Conservation (phyloP, 2,329 filamentous ascomycete species). For the Penicillium verrucosum region DNA sequence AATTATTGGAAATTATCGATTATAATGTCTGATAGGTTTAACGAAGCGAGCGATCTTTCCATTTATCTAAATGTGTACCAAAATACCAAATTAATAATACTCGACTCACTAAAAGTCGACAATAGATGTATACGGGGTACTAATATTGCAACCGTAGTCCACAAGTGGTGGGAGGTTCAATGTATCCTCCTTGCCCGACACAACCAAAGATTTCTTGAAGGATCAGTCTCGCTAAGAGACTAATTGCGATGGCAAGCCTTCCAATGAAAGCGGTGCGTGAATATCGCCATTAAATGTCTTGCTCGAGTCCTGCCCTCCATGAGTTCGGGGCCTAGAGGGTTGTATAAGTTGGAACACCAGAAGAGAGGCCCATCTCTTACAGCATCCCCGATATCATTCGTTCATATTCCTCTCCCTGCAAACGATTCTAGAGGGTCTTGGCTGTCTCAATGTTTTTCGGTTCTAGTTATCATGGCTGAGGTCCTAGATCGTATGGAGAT, state of each 20-base stretch:
- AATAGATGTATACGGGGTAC: slow-evolving; percentile 9
- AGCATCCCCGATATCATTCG: slow-evolving; percentile 14
- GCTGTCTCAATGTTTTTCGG: not conserved
- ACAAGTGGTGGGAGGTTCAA: slow-evolving; percentile 22
- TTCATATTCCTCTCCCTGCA: slow-evolving; percentile 12
- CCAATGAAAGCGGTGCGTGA: slow-evolving; percentile 7
- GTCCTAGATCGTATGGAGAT: not conserved
- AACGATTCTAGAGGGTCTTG: not conserved
- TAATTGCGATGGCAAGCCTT: not conserved
- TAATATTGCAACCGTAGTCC: slow-evolving; percentile 25
- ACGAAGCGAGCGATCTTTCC: not conserved
- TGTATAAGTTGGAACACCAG: not conserved
- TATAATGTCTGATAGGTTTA: not conserved
- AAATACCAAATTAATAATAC: not conserved
- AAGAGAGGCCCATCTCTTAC: slow-evolving; percentile 1
- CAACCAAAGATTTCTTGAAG: slow-evolving; percentile 13
- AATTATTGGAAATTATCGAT: not conserved
- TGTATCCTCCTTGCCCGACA: slow-evolving; percentile 9
- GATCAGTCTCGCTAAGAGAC: not conserved
- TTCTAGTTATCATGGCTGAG: not conserved
- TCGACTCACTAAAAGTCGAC: slow-evolving; percentile 20
- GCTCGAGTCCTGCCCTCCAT: slow-evolving; percentile 2
- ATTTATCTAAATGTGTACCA: not conserved
- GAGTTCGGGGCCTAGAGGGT: slow-evolving; percentile 8
- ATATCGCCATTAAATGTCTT: not conserved